Evolutionary conservation across 1,139 yeast species (phyloP), one percentile per base, ranked within the genome.

Genomic region (Suhomyces terraborum): DNA sequence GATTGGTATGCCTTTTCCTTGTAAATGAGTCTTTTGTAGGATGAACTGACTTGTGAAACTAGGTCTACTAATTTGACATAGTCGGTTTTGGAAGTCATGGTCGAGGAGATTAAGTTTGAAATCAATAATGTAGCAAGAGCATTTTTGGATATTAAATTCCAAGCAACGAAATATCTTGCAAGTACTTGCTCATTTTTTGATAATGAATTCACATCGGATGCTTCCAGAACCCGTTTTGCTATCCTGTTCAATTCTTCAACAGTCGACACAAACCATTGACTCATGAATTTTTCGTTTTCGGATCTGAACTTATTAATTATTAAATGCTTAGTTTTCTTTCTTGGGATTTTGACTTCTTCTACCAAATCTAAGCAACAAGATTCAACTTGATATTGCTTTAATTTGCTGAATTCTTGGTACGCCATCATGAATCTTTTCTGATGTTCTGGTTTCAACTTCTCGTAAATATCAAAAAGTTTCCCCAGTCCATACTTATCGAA

Each of bases 341-440:
- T 9, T 32, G 45, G 4, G 4, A 38, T 18, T 16, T 41, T 39
- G n/a, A 44, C 27, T 26, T 46, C 45, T 17, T 50, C 53, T 16
- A 54, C 40, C 27, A 63, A 42, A 20, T 55, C 47, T 14, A 50
- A 50, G 34, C 60, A 55, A 35, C 53, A 47, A 4, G 52, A 39
- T 35, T 67, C 73, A 4, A 67, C 45, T 4, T 51, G 45, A 8
- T 53, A 40, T 40, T 68, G 68, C 42, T 63, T 66, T 7, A 32
- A 32, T 23, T 35, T 41, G 46, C 61, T 66, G 47, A 54, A 61
- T 5, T 43, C 32, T 13, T 50, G 45, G 45, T 69, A 70, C 4
- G 54, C 46, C 1, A 47, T 29, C 58, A 64, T 47, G 42, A 70
- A 45, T 8, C 31, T 18, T 2, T 25, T 23, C 22, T 46, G 44